Conservation (phyloP, 306 rosid genomes). For the Rosa lucieae region DNA sequence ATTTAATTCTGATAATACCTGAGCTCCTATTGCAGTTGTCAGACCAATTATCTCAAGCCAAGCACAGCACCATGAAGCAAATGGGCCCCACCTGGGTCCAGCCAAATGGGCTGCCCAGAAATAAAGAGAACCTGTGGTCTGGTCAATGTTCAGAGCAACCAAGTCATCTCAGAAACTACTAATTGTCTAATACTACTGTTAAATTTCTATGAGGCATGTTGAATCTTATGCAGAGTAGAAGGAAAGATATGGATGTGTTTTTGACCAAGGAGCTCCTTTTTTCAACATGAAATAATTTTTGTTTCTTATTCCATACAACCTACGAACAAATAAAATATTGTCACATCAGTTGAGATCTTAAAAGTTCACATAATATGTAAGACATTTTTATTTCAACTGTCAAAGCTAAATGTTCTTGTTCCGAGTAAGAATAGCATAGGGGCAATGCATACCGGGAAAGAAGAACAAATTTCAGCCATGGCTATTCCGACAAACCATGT, state of each 20-base stretch:
- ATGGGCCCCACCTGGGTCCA: constrained; percentile 33
- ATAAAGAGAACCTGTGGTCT: constrained; percentile 36
- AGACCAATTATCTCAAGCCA: constrained; percentile 34
- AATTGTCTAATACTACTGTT: too few species aligned
- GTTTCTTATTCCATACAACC: neutral
- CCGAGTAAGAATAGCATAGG: neutral
- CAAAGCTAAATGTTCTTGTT: neutral
- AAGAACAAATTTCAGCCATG: constrained; percentile 42
- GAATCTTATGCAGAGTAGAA: neutral
- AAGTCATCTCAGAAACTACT: neutral
- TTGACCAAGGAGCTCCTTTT: neutral
- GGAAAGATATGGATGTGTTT: neutral
- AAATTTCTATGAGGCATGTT: neutral
- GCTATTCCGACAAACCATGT: constrained; percentile 43
- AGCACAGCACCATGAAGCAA: constrained; percentile 36
- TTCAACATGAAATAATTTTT: neutral
- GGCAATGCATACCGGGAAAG: constrained; percentile 30
- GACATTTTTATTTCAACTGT: neutral
- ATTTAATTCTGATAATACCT: constrained; percentile 1
- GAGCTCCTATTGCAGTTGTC: constrained; percentile 24
- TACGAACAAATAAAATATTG: neutral
- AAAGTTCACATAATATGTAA: neutral
- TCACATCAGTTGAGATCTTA: neutral
- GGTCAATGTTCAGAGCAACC: constrained; percentile 8
- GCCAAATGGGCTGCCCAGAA: constrained; percentile 37